Conservation (phyloP, 257 asterid species). For the Phtheirospermum japonicum region DNA sequence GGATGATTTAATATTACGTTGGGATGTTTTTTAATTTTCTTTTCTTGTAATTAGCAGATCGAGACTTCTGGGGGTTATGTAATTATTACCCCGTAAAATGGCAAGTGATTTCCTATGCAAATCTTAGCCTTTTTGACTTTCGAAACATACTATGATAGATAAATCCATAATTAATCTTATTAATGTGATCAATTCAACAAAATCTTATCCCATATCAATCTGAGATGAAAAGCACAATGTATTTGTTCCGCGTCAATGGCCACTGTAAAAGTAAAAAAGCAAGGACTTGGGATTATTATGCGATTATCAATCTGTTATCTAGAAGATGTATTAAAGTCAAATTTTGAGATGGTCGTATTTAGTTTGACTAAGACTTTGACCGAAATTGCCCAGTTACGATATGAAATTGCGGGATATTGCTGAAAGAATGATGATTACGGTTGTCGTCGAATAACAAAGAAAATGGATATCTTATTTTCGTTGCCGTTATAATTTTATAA, state of each 20-base stretch:
- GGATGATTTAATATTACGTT: not conserved
- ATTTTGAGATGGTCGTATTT: too few species aligned
- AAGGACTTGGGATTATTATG: not conserved
- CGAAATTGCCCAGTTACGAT: not conserved
- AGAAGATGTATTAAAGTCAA: not conserved
- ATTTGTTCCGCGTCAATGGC: not conserved
- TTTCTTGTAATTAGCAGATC: too few species aligned
- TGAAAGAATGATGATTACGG: not conserved
- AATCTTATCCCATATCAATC: not conserved
- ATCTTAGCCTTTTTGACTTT: not conserved
- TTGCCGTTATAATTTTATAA: too few species aligned
- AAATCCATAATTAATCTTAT: not conserved
- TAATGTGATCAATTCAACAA: not conserved
- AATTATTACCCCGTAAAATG: not conserved
- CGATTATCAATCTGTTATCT: not conserved
- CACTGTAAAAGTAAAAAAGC: not conserved
- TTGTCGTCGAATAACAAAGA: not conserved
- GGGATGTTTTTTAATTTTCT: not conserved
- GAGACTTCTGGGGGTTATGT: not conserved
- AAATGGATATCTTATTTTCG: not conserved
- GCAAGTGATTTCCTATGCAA: not conserved
- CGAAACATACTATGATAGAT: not conserved
- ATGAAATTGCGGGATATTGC: not conserved
- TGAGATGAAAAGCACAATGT: not conserved
- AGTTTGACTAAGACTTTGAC: slow-evolving; percentile 9